Percentiles rank a stretch among this genome's conserved stretches.
phyloP scores from a whole-genome alignment of 1,284 basidiomycete genomes.

The Cutaneotrichosporon cavernicola region DNA sequence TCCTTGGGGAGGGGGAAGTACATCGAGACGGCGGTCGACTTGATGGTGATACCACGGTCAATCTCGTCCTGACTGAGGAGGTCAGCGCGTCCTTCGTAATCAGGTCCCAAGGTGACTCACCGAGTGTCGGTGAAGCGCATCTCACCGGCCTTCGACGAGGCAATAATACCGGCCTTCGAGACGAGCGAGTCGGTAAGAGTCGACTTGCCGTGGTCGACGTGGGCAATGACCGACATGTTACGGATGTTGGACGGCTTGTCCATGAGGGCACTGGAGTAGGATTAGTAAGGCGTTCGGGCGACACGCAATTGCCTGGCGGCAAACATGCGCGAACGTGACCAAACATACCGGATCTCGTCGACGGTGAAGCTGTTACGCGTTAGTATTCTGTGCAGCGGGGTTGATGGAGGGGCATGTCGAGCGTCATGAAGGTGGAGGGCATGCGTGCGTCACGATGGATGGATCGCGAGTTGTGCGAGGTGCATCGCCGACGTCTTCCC shows the following conservation, averaged over 20 bases:
- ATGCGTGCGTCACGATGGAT: not conserved
- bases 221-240: constrained; percentile 98
- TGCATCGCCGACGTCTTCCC: not conserved
- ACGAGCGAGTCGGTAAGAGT: constrained; percentile 99
- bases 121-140: constrained; percentile 95
- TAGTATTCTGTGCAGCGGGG: not conserved
- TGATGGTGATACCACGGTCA: constrained; percentile 99
- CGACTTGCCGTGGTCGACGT: constrained; percentile 99
- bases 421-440: not conserved
- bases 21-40: constrained; percentile 99
- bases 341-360: constrained; percentile 69
- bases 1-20: constrained; percentile 97
- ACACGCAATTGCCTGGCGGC: not conserved
- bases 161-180: constrained; percentile 99
- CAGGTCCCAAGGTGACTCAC: constrained; percentile 27
- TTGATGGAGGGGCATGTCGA: not conserved
- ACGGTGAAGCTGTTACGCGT: constrained; percentile 25
- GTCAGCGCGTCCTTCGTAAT: not conserved
- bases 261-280: constrained; percentile 11
- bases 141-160: constrained; percentile 90
- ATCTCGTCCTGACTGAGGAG: constrained; percentile 84
- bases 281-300: not conserved
- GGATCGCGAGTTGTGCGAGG: not conserved
- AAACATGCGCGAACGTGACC: not conserved
- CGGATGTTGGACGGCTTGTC: constrained; percentile 56